Evolutionary conservation across 106 monocot species (phyloP).

Genomic region (Allium sativum): DNA sequence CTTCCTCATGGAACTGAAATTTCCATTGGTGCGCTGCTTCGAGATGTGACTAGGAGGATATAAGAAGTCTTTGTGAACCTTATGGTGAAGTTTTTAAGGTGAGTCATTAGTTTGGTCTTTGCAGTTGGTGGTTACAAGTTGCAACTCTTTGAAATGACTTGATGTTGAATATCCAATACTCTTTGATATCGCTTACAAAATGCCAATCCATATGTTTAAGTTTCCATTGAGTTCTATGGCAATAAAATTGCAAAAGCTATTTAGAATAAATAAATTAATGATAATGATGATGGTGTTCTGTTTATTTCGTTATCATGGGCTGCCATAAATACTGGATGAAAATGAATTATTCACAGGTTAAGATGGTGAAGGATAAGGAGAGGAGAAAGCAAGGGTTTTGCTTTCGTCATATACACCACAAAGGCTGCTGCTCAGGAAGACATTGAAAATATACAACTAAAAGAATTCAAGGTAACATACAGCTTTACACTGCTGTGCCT

Average conservation of each 20-base stretch:
- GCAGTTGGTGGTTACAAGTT: too few species aligned
- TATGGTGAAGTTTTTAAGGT: conserved; percentile 51
- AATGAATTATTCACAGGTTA: conserved; percentile 28
- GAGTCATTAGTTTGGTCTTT: neutral
- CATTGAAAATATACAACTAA: conserved; percentile 26
- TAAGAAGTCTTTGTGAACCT: conserved; percentile 34
- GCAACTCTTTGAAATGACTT: too few species aligned
- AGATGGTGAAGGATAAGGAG: conserved; percentile 53
- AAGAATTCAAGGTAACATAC: conserved; percentile 20
- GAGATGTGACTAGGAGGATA: conserved; percentile 30
- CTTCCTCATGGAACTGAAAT: conserved; percentile 64
- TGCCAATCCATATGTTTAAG: neutral
- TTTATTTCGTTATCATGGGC: too few species aligned
- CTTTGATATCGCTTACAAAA: too few species aligned
- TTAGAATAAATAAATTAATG: neutral
- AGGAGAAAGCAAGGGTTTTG: conserved; percentile 45
- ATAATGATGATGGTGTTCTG: neutral
- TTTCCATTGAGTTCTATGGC: neutral
- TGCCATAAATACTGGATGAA: too few species aligned
- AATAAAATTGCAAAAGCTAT: neutral
- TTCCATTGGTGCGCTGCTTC: conserved; percentile 41
- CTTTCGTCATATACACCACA: conserved; percentile 48
- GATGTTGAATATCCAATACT: too few species aligned
- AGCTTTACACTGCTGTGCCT: neutral
- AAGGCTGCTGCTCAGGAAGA: conserved; percentile 30